Base-by-base conservation (phyloP, 441 rosid species). In the Adansonia rubrostipa region DNA sequence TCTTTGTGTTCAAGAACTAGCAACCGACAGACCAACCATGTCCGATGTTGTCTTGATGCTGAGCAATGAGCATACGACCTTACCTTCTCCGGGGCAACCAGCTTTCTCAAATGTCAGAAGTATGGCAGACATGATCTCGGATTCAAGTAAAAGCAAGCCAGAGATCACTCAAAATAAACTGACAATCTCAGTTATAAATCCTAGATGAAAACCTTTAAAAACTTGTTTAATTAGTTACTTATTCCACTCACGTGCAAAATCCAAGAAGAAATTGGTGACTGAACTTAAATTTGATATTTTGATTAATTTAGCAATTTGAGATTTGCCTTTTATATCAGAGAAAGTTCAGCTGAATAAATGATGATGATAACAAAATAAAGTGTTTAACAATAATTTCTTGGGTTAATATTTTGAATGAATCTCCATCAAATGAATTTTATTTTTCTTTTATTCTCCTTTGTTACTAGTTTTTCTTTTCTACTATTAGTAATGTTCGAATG, bases 131-230 rank as follows among this genome's bases (percentile, higher is more conserved):
- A 20, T 58, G 1, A 1, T 1, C 8, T 13, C 14, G 20, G 19
- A 36, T 58, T 0, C 74, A 0, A 73, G 75, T 54, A 42, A 22
- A 0, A 65, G 77, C 6, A 57, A 19, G 28, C 63, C 78, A 14
- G 82, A 76, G 20, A 48, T 10, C 65, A 79, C 86, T 13, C 40
- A 33, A 9, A 83, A 81, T 72, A 65, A 71, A 2, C 20, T 77
- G 6, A 84, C 89, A 13, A 65, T 81, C 13, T 83, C 87, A 2
- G 14, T 74, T 20, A 28, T 83, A 14, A 45, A 62, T 45, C 77
- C 84, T 51, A 79, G 85, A 78, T 83, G 61, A 63, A 48, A 44
- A 28, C 2, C 57, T 48, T 17, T 44, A 28, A 28, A 36, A 64
- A 33, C 10, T 64, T 68, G 17, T 68, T 5, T 44, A 4, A 28